Evolutionary conservation across 371 early-diverging fungal species (phyloP), one percentile per base, ranked within the genome.

Genomic region (Ecytonucleospora hepatopenaei): DNA sequence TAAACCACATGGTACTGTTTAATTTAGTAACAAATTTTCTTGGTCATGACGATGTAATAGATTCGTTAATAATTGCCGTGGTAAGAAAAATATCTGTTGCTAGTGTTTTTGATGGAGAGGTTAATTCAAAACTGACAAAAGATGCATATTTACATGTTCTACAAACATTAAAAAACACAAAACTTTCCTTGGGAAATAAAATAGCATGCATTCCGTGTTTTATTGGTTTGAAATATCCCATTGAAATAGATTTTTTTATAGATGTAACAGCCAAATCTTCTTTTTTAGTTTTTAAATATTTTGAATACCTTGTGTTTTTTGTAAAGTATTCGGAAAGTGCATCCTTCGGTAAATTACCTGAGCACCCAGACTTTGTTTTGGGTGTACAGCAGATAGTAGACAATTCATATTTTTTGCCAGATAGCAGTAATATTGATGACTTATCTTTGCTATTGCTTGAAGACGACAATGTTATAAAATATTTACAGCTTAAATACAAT

Each of bases 1-100:
- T 67, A 19, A 73, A 73, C 59, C 65, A 69, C 27, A 21, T 73
- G 17, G 48, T 69, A 3, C 17, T 73, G 12, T 73, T 69, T 65
- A 70, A 73, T 40, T 51, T 73, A 19, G 67, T 73, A 16, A 46
- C 48, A 1, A 69, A 69, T 57, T 70, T 51, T 51, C 30, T 69
- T 49, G 67, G 64, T 19, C 21, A 32, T 26, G 30, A 35, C 54
- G 48, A 59, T 15, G 65, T 59, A 57, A 34, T 63, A 28, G 70
- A 73, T 60, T 62, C 67, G 15, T 34, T 69, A 8, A 70, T 73
- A 21, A 8, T 69, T 1, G 58, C 61, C 2, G 56, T 73, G 17
- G 48, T 73, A 17, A 16, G 31, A 26, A 30, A 23, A 23, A n/a
- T 35, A 0, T 17, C 48, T 15, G 49, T 55, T 48, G 19, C 67